Percentiles rank a stretch among this genome's conserved stretches.
Evolutionary conservation across 148 eudicot genomes (phyloP).

Genomic region (Vaccinium myrtillus): DNA sequence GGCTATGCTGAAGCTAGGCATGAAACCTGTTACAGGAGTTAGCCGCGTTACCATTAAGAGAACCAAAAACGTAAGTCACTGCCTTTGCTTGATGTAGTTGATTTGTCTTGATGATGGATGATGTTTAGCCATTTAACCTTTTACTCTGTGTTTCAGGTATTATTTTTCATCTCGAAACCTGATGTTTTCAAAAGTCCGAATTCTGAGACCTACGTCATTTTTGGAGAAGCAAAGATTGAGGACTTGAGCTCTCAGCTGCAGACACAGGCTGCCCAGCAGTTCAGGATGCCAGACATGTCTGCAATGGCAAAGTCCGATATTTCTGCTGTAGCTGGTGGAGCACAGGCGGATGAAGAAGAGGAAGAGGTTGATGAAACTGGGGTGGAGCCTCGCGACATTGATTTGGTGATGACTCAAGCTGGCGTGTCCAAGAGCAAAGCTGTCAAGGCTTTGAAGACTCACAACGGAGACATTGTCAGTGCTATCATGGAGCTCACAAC

Average conservation of each 20-base stretch:
- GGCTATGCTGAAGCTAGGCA: constrained; percentile 90
- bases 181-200: constrained; percentile 87
- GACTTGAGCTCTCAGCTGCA: constrained; percentile 91
- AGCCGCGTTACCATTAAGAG: constrained; percentile 88
- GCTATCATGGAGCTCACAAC: constrained; percentile 89
- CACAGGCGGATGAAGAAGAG: constrained; percentile 60
- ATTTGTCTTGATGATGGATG: neutral
- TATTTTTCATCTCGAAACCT: constrained; percentile 78
- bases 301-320: constrained; percentile 55
- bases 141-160: constrained; percentile 37
- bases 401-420: constrained; percentile 84
- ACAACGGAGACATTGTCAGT: constrained; percentile 72
- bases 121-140: neutral
- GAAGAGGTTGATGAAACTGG: constrained; percentile 79
- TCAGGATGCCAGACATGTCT: constrained; percentile 70
- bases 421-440: constrained; percentile 78
- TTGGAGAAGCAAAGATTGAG: constrained; percentile 88
- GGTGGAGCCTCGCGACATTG: constrained; percentile 77
- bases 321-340: constrained; percentile 38
- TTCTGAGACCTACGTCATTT: constrained; percentile 76
- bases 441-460: constrained; percentile 76
- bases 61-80: constrained; percentile 60
- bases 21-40: constrained; percentile 87
- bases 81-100: neutral
- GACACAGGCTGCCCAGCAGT: constrained; percentile 90